Base-by-base conservation (phyloP, 2,329 filamentous ascomycete species). In the Ophiostoma sp. region DNA sequence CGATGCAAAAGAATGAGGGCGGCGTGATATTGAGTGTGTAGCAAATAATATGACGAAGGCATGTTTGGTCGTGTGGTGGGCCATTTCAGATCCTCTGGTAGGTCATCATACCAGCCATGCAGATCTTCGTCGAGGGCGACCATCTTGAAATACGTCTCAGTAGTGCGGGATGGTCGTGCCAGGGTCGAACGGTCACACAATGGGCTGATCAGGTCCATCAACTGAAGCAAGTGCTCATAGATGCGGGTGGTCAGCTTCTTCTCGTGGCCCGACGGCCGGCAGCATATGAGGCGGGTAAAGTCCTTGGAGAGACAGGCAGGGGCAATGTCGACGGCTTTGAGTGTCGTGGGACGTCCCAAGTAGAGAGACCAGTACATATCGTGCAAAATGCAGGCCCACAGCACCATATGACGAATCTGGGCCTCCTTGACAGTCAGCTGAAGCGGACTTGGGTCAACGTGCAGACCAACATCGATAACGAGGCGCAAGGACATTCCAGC, bases 61-160 rank as follows among this genome's bases (percentile, higher is more conserved):
- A 8, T 78, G 79, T 61, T 61, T 6, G 79, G 22, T 28, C 77
- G 80, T 0, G 78, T 78, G 0, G 78, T 78, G 1, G 79, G 78
- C 3, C 79, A 80, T 66, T 79, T 78, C 74, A 80, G 61, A 50
- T 75, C 66, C 3, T 36, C 45, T 7, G 75, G 73, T 1, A 76
- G 72, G 36, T 55, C 36, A 8, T 68, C 36, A 42, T 74, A 74
- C 73, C 72, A 76, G 33, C 50, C 70, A 48, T 64, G 68, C 12
- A 76, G 45, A 17, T 72, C 71, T 45, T 72, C 72, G 28, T 70
- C 75, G 25, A 76, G 73, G 22, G 71, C 72, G 9, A 68, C 64
- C 63, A 74, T 70, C 22, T 39, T 28, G 48, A 70, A 70, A 7
- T 61, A 61, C 8, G 57, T 36, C 31, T 61, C 57, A 5, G 57